Percentiles rank a stretch among this genome's conserved stretches.
These are phyloP conservation scores for Globisporangium splendens DNA, from an alignment of 352 stramenopile species.

Conservation along the genomic window DNA sequence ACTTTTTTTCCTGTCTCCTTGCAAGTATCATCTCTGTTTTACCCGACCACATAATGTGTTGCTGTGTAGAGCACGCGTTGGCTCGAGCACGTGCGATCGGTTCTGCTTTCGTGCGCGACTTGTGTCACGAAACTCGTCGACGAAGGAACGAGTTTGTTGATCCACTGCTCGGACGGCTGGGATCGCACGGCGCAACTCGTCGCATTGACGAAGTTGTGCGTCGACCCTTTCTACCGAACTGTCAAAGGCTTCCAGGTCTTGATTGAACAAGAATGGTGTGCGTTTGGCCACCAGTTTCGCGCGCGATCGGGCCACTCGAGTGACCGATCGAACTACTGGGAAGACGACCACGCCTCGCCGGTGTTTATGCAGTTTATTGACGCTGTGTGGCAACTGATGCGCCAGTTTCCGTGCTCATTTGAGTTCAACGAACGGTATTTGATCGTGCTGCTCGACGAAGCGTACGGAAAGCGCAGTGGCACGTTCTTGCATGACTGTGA, in stretches of 20 bases:
- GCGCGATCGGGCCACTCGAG: slow-evolving; percentile 72
- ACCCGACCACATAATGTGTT: no score
- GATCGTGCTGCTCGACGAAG: slow-evolving; percentile 93
- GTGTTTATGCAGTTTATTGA: slow-evolving; percentile 99
- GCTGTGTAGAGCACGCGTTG: slow-evolving; percentile 56
- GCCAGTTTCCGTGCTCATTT: slow-evolving; percentile 96
- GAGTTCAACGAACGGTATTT: slow-evolving; percentile 96
- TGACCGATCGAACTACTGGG: slow-evolving; percentile 77
- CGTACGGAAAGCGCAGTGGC: slow-evolving; percentile 95
- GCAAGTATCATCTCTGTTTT: no score
- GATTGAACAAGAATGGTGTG: slow-evolving; percentile 98
- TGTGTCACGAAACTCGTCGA: slow-evolving; percentile 87
- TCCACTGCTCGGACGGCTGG: slow-evolving; percentile 99
- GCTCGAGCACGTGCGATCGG: slow-evolving; percentile 77
- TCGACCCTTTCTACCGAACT: slow-evolving; percentile 98
- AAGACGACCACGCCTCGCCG: slow-evolving; percentile 96
- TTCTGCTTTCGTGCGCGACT: slow-evolving; percentile 87
- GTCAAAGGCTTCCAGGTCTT: slow-evolving; percentile 95
- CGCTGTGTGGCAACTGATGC: slow-evolving; percentile 96
- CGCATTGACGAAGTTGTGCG: slow-evolving; percentile 93
- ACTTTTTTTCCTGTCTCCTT: not conserved
- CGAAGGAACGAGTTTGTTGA: slow-evolving; percentile 91
- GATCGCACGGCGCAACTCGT: slow-evolving; percentile 97
- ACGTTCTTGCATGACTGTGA: slow-evolving; percentile 98
- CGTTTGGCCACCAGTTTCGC: slow-evolving; percentile 98